Conservation (phyloP, 768 basidiomycete genomes). For the Xanthoconium purpureum region DNA sequence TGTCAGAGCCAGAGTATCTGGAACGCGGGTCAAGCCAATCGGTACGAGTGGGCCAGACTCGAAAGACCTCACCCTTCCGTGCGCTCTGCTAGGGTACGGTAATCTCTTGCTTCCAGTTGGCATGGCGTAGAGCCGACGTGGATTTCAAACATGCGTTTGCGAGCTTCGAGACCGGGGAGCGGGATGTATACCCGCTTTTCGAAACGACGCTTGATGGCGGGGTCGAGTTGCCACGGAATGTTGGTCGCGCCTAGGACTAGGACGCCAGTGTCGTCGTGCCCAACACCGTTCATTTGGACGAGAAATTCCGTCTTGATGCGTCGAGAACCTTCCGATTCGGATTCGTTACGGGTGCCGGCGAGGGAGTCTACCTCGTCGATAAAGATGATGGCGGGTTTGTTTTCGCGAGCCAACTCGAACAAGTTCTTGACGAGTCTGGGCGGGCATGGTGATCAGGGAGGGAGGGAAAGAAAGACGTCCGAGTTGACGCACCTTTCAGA, state of each 20-base stretch:
- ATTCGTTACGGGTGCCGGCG: conserved; percentile 90
- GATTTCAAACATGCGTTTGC: conserved; percentile 94
- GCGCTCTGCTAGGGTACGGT: conserved; percentile 71
- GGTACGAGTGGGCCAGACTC: neutral
- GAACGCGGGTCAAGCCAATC: neutral
- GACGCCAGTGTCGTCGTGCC: conserved; percentile 95
- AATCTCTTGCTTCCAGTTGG: conserved; percentile 74
- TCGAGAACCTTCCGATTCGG: conserved; percentile 95
- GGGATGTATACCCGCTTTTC: conserved; percentile 99
- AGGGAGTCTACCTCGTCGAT: conserved; percentile 98
- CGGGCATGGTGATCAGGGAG: neutral
- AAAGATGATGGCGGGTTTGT: conserved; percentile 97
- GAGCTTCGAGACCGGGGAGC: conserved; percentile 88
- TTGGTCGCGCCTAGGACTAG: conserved; percentile 97
- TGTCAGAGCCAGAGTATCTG: conserved; percentile 91
- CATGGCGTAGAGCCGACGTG: conserved; percentile 94
- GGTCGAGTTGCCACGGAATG: conserved; percentile 97
- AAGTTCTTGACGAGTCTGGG: conserved; percentile 89
- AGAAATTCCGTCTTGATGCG: conserved; percentile 97
- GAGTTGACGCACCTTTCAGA: conserved; percentile 73
- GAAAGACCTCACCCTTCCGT: conserved; percentile 68
- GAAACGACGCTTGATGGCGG: conserved; percentile 97
- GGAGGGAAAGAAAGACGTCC: neutral
- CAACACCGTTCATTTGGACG: conserved; percentile 99
- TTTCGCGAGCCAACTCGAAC: conserved; percentile 93